Evolutionary conservation across 352 stramenopile species (phyloP), one percentile per base, ranked within the genome.

Genomic region (Phytophthora sojae): DNA sequence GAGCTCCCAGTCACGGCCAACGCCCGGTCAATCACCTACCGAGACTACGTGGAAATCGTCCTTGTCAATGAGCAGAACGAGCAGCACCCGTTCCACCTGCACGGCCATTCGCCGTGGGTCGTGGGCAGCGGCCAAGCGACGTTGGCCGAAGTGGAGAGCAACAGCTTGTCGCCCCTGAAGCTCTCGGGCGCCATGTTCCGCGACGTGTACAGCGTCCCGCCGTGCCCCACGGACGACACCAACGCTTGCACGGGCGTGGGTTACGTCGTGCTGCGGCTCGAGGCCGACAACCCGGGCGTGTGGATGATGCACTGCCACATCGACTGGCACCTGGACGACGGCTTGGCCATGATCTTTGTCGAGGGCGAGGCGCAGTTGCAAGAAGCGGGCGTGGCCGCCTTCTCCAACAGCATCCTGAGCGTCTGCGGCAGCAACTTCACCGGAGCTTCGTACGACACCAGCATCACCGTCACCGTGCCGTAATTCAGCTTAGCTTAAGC

Each of bases 241-340:
- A 26, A 23, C 37, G 57, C 32, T 12, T 83, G 73, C 35, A 57
- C 44, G 4, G 50, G 50, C 12, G 56, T 76, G 2, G 62, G 68
- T 5, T 76, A 71, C 45, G 60, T 76, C 3, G 61, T 80, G 25
- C 56, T 82, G 2, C 67, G 75, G 4, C 42, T 80, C 14, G 12
- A 71, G 17, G 54, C 73, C 7, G 67, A 79, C 65, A 80, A 82
- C 23, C 68, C 68, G 19, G 72, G 69, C 3, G 73, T 74, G 3
- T 80, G 73, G 69, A 77, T 79, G 53, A 54, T 80, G 47, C 69
- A 80, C 50, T 82, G 76, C 62, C 76, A 83, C 52, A 72, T 83
- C 32, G 73, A 83, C 37, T 76, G 64, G 73, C 64, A 64, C 65
- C 50, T 76, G 30, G 57, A 57, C 6, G 49, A 14, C 4, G 76